These are phyloP conservation scores for Metarhizium album DNA, from an alignment of 2,329 filamentous ascomycete species.

Conservation along the genomic window DNA sequence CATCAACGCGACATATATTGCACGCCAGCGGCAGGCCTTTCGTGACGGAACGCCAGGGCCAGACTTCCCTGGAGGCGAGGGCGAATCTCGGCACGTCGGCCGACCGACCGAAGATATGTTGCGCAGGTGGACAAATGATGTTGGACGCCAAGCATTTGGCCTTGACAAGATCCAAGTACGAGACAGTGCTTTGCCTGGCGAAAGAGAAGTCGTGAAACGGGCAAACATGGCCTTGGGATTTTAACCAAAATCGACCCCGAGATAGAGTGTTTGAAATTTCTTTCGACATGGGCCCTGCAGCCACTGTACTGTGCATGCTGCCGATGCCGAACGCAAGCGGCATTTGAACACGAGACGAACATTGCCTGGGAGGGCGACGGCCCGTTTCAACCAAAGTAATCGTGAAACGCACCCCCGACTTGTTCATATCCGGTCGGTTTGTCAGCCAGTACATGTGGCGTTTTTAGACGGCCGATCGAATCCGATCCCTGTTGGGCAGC, in stretches of 20 bases:
- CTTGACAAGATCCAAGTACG: slow-evolving; percentile 26
- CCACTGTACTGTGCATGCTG: too few relatives aligned
- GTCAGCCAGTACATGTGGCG: too few relatives aligned
- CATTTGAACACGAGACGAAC: too few relatives aligned
- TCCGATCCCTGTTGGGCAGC: too few relatives aligned
- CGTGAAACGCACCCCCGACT: too few relatives aligned
- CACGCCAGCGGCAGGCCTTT: slow-evolving; percentile 61
- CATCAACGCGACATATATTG: slow-evolving; percentile 60
- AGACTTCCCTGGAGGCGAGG: slow-evolving; percentile 62
- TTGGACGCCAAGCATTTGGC: slow-evolving; percentile 34
- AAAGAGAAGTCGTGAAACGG: slow-evolving; percentile 23
- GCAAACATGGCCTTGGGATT: slow-evolving; percentile 37
- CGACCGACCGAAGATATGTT: slow-evolving; percentile 32
- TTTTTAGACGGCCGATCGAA: too few relatives aligned
- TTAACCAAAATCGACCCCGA: slow-evolving; percentile 5
- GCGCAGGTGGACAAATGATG: slow-evolving; percentile 17
- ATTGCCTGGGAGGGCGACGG: too few relatives aligned
- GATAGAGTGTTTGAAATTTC: not conserved
- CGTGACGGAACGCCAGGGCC: slow-evolving; percentile 54
- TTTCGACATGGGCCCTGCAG: too few relatives aligned
- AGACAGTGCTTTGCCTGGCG: slow-evolving; percentile 21
- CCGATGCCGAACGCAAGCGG: too few relatives aligned
- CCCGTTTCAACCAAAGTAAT: too few relatives aligned
- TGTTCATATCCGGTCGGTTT: too few relatives aligned
- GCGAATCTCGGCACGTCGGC: slow-evolving; percentile 46